phyloP scores from a whole-genome alignment of 192 early-diverging fungal species.

The Coemansia biformis region DNA sequence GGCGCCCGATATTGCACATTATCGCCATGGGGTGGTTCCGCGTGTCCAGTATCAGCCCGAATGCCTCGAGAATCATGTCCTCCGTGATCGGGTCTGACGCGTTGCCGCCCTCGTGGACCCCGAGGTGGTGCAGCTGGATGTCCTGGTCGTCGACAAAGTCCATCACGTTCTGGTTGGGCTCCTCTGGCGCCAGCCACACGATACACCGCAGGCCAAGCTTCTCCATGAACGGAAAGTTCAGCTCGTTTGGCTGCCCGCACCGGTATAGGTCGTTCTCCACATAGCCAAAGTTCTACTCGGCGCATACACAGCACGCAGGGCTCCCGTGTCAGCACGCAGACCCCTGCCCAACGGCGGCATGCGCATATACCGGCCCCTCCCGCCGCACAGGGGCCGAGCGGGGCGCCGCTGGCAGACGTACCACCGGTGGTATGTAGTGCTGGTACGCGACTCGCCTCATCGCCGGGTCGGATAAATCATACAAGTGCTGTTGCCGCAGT shows the following conservation, averaged over 20 bases:
- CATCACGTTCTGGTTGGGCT: constrained; percentile 89
- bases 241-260: constrained; percentile 96
- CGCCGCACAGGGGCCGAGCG: too few relatives aligned
- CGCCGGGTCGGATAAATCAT: too few relatives aligned
- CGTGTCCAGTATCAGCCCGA: constrained; percentile 81
- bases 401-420: too few relatives aligned
- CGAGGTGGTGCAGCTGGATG: constrained; percentile 86
- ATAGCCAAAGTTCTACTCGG: constrained; percentile 82
- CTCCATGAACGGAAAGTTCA: constrained; percentile 98
- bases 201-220: constrained; percentile 91
- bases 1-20: constrained; percentile 97
- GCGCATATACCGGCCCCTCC: too few relatives aligned
- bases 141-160: constrained; percentile 99
- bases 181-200: constrained; percentile 93
- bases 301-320: neutral
- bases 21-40: constrained; percentile 91
- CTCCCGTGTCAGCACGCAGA: too few relatives aligned
- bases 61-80: constrained; percentile 87
- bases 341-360: too few relatives aligned
- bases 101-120: constrained; percentile 74
- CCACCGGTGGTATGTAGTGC: constrained; percentile 49
- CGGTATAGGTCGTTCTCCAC: constrained; percentile 96
- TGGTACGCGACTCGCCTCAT: constrained; percentile 48
- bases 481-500: neutral
- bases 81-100: constrained; percentile 98